phyloP scores from a whole-genome alignment of 2,329 filamentous ascomycete species.

The Phyllachora maydis region DNA sequence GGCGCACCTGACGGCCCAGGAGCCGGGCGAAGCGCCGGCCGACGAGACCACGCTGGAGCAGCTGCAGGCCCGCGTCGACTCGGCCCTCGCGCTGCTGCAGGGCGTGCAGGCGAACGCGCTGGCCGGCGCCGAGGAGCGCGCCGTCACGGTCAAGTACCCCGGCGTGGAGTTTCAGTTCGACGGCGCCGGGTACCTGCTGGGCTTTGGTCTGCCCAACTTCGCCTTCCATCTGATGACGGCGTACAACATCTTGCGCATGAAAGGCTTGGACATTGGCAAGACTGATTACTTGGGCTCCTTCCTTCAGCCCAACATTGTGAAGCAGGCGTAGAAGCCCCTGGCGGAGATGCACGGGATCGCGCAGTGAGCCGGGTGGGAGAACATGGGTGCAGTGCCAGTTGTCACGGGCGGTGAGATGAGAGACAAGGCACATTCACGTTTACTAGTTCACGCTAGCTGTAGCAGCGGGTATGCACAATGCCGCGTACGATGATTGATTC shows the following conservation, averaged over 20 bases:
- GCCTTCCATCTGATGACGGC: slow-evolving; percentile 36
- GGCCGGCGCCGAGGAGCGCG: slow-evolving; percentile 7
- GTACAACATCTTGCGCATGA: slow-evolving; percentile 32
- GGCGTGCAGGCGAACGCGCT: slow-evolving; percentile 8
- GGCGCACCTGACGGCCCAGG: slow-evolving; percentile 8
- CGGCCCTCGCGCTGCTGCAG: slow-evolving; percentile 11
- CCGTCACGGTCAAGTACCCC: slow-evolving; percentile 6
- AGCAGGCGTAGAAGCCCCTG: background rate
- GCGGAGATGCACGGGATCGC: no score
- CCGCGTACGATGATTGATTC: no score
- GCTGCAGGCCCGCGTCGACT: slow-evolving; percentile 10
- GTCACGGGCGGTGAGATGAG: no score
- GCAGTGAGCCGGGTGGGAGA: no score
- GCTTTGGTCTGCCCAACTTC: slow-evolving; percentile 32
- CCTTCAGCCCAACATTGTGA: slow-evolving; percentile 1
- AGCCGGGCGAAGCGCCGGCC: slow-evolving; percentile 7
- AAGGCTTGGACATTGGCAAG: slow-evolving; percentile 38
- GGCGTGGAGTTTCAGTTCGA: slow-evolving; percentile 3
- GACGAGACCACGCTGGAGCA: slow-evolving; percentile 13
- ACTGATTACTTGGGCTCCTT: slow-evolving; percentile 22
- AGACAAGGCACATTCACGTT: no score
- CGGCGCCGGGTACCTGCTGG: slow-evolving; percentile 17
- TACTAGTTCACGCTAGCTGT: no score
- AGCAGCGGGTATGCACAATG: no score
- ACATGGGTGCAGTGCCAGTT: no score